Conservation (phyloP, 2,329 filamentous ascomycete genomes). For the Pseudocercospora crystallina region DNA sequence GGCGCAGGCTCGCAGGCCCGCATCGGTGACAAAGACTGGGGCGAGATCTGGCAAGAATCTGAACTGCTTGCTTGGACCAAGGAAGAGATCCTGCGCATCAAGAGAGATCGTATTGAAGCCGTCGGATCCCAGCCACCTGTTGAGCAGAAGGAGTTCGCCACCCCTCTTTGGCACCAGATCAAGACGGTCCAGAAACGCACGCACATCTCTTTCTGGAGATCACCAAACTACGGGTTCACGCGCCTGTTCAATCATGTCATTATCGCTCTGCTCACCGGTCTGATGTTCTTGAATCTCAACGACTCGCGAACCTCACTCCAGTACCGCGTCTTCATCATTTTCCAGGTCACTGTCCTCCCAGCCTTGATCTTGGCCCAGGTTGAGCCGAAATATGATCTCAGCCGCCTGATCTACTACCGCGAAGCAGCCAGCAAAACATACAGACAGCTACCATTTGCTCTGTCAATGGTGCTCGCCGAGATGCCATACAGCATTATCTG, state of each 20-base stretch:
- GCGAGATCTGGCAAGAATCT: constrained; percentile 73
- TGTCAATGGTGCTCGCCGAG: constrained; percentile 78
- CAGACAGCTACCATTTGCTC: constrained; percentile 72
- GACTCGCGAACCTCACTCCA: constrained; percentile 74
- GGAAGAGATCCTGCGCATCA: constrained; percentile 65
- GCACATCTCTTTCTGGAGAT: constrained; percentile 79
- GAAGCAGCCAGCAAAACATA: constrained; percentile 87
- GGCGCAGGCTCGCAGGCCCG: constrained; percentile 72
- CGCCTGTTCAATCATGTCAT: constrained; percentile 80
- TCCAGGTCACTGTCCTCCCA: constrained; percentile 82
- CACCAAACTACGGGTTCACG: constrained; percentile 86
- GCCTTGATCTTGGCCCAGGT: constrained; percentile 81
- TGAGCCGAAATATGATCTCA: constrained; percentile 78
- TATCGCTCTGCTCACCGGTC: constrained; percentile 74
- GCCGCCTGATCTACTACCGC: constrained; percentile 79
- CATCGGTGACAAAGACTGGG: constrained; percentile 75
- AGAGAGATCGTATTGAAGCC: constrained; percentile 56
- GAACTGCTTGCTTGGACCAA: constrained; percentile 68
- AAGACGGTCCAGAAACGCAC: constrained; percentile 71
- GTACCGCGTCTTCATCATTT: constrained; percentile 85
- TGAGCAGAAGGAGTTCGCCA: constrained; percentile 75
- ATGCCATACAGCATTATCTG: constrained; percentile 81
- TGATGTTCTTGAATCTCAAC: constrained; percentile 77
- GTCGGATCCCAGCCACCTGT: constrained; percentile 45
- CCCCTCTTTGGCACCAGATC: constrained; percentile 75